A percentile compares a stretch with the other conserved stretches of the same genome.
Evolutionary conservation across 2,329 filamentous ascomycete species (phyloP).

Genomic region (Trichoderma gracile): DNA sequence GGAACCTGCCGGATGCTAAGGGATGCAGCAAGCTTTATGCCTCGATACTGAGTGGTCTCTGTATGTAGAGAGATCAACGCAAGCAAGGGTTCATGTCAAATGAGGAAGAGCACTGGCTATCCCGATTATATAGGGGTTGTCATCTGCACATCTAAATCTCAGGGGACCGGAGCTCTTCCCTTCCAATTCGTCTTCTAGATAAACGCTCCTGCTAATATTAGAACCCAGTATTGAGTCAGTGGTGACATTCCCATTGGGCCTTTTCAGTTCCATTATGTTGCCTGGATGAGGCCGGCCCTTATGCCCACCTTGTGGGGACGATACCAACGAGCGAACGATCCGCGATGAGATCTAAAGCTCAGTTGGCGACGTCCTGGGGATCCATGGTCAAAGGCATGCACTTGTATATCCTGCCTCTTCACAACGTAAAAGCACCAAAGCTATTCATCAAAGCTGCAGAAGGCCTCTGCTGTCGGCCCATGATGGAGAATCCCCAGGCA

Average conservation of each 20-base stretch:
- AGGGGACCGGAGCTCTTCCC: not conserved
- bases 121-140: not conserved
- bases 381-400: too few relatives aligned
- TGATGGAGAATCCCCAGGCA: not conserved
- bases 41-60: not conserved
- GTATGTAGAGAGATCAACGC: not conserved
- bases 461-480: too few relatives aligned
- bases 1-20: not conserved
- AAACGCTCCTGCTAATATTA: not conserved
- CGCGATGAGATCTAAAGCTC: not conserved
- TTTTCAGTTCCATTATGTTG: not conserved
- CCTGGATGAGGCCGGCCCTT: not conserved
- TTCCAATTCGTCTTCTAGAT: not conserved
- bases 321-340: not conserved
- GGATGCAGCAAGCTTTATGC: not conserved
- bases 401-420: too few relatives aligned
- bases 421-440: too few relatives aligned
- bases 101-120: not conserved
- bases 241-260: not conserved
- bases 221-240: not conserved
- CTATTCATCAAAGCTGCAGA: too few relatives aligned
- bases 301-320: not conserved
- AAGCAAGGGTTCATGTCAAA: not conserved
- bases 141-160: not conserved
- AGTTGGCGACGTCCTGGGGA: too few relatives aligned